Evolutionary conservation across 352 stramenopile genomes (phyloP).

Genomic region (Phytophthora tubulina): DNA sequence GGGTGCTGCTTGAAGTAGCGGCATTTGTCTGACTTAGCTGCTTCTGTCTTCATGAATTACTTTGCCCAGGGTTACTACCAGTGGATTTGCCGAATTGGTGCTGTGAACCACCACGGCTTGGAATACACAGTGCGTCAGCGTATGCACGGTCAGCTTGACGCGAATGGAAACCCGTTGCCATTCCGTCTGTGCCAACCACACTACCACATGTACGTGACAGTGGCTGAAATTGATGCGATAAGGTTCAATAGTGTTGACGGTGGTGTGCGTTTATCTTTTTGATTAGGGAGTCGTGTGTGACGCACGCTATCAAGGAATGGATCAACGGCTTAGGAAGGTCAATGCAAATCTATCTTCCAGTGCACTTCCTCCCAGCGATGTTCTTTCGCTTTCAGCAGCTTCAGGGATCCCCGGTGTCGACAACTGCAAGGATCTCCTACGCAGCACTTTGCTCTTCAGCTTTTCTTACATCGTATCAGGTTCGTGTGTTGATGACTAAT

Average conservation of each 20-base stretch:
- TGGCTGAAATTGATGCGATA: not conserved
- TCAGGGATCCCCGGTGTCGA: constrained; percentile 53
- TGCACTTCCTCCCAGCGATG: constrained; percentile 81
- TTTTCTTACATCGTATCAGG: constrained; percentile 88
- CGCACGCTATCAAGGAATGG: constrained; percentile 82
- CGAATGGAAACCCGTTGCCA: constrained; percentile 42
- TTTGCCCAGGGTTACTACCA: constrained; percentile 79
- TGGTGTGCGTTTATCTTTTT: constrained; percentile 5
- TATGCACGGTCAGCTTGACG: constrained; percentile 59
- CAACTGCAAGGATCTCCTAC: constrained; percentile 62
- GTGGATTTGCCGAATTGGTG: constrained; percentile 82
- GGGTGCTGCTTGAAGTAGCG: not conserved
- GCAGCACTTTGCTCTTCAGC: constrained; percentile 80
- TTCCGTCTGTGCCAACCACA: constrained; percentile 88
- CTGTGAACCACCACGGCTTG: constrained; percentile 76
- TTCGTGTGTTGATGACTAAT: constrained; percentile 26
- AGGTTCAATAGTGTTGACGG: not conserved
- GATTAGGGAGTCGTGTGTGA: constrained; percentile 82
- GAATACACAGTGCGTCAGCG: constrained; percentile 76
- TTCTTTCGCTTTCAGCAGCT: constrained; percentile 82
- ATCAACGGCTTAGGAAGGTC: constrained; percentile 72
- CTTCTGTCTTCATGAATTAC: not conserved
- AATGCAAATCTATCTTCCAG: constrained; percentile 82
- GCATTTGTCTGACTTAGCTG: not conserved
- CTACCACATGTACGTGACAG: constrained; percentile 76